Evolutionary conservation across 441 rosid species (phyloP).

Genomic region (Gossypium davidsonii): DNA sequence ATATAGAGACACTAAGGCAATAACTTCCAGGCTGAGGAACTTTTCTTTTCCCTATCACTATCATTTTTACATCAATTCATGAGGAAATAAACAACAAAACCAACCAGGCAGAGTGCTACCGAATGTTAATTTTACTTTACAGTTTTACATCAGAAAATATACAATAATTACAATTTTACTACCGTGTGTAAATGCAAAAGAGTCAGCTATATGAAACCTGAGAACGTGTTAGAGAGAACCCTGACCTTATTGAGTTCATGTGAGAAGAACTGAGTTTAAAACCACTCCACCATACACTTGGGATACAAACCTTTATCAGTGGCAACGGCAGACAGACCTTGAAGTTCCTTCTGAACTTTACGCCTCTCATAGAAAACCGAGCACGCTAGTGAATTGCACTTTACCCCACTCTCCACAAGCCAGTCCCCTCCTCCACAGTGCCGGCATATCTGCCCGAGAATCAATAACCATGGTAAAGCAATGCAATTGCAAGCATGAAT

Average conservation of each 20-base stretch:
- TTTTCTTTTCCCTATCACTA: neutral
- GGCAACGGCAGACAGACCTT: constrained; percentile 56
- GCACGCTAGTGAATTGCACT: constrained; percentile 84
- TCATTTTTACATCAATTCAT: neutral
- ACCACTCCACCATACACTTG: constrained; percentile 82
- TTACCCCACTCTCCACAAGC: constrained; percentile 78
- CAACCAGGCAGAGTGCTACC: neutral
- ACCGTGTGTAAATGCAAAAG: neutral
- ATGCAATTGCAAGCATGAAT: neutral
- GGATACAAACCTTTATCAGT: constrained; percentile 64
- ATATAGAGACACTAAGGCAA: too few species aligned
- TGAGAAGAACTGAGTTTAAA: constrained; percentile 29
- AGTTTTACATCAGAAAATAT: neutral
- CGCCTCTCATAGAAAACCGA: constrained; percentile 74
- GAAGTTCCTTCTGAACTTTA: constrained; percentile 86
- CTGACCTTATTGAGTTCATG: neutral
- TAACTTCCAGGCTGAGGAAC: neutral
- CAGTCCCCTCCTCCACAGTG: constrained; percentile 99
- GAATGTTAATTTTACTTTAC: neutral
- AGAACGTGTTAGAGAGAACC: neutral
- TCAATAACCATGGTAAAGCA: constrained; percentile 9
- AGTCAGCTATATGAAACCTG: neutral
- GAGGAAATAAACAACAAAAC: neutral
- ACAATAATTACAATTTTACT: neutral
- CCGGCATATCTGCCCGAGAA: constrained; percentile 63